These are phyloP conservation scores for Podaxis sp. DNA, from an alignment of 768 basidiomycete species.

Conservation along the genomic window DNA sequence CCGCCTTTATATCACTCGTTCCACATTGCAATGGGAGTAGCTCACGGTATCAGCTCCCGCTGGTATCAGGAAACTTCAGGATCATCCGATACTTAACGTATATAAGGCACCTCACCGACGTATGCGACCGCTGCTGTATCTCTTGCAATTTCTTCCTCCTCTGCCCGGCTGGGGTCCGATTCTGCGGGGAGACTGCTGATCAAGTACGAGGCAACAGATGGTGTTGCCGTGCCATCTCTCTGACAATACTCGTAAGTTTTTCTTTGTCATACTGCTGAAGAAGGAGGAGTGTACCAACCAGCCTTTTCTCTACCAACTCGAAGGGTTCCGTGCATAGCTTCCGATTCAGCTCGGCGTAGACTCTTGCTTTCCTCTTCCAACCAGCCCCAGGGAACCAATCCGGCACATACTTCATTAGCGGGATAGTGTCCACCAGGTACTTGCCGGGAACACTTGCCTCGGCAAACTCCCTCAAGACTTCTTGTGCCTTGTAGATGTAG, in stretches of 20 bases:
- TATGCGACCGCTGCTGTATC: slow-evolving; percentile 21
- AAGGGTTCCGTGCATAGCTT: slow-evolving; percentile 38
- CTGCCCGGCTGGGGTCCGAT: neutral
- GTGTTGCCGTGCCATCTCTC: neutral
- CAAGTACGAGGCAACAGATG: slow-evolving; percentile 3
- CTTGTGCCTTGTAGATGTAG: slow-evolving; percentile 21
- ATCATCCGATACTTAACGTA: no score
- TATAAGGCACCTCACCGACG: slow-evolving; percentile 14
- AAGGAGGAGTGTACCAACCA: slow-evolving; percentile 22
- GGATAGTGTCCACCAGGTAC: slow-evolving; percentile 25
- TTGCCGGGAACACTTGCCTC: slow-evolving; percentile 23
- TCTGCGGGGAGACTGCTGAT: slow-evolving; percentile 2
- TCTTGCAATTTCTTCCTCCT: slow-evolving; percentile 17
- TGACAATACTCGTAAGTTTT: neutral
- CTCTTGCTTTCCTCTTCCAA: slow-evolving; percentile 34
- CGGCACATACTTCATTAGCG: slow-evolving; percentile 22
- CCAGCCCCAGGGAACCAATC: slow-evolving; percentile 42
- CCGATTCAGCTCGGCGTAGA: slow-evolving; percentile 24
- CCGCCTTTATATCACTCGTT: neutral
- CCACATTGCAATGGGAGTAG: no score
- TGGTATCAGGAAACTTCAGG: no score
- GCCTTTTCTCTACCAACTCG: slow-evolving; percentile 23
- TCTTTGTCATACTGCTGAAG: neutral
- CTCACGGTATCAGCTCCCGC: no score
- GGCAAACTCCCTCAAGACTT: slow-evolving; percentile 19